These are phyloP conservation scores for Backusella parvicylindrica DNA, from an alignment of 192 early-diverging fungal genomes.

Conservation along the genomic window DNA sequence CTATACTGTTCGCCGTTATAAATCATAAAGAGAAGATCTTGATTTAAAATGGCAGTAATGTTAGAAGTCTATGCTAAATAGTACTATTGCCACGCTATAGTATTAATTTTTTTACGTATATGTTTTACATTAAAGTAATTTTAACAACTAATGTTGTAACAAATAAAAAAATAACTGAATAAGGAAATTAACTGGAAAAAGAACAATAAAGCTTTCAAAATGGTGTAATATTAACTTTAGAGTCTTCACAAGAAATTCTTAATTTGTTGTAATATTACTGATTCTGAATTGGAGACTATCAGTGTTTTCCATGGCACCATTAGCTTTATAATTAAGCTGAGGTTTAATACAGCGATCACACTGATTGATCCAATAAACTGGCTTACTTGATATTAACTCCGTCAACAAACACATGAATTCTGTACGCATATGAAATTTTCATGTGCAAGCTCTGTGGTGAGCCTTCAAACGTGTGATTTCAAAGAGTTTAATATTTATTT, in stretches of 20 bases:
- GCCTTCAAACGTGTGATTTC: background rate
- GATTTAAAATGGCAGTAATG: background rate
- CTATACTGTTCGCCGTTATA: background rate
- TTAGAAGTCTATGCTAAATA: background rate
- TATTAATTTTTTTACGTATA: background rate
- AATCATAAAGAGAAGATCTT: background rate
- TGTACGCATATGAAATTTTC: background rate
- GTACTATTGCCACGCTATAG: background rate
- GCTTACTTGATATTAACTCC: background rate
- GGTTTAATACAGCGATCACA: background rate
- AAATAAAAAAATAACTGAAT: background rate
- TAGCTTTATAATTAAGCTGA: background rate
- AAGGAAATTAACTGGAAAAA: background rate
- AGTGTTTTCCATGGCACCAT: background rate
- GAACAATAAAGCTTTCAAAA: background rate
- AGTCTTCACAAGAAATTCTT: background rate
- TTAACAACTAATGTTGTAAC: background rate
- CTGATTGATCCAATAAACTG: background rate
- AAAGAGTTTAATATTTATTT: background rate
- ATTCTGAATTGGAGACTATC: background rate
- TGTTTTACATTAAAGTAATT: background rate
- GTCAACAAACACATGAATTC: background rate
- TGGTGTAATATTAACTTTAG: too few relatives aligned
- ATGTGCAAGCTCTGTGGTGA: background rate
- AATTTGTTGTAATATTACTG: background rate